A percentile compares a stretch with the other conserved stretches of the same genome.
phyloP scores from a whole-genome alignment of 805 yeast genomes.

The Blastobotrys mokoenaii region DNA sequence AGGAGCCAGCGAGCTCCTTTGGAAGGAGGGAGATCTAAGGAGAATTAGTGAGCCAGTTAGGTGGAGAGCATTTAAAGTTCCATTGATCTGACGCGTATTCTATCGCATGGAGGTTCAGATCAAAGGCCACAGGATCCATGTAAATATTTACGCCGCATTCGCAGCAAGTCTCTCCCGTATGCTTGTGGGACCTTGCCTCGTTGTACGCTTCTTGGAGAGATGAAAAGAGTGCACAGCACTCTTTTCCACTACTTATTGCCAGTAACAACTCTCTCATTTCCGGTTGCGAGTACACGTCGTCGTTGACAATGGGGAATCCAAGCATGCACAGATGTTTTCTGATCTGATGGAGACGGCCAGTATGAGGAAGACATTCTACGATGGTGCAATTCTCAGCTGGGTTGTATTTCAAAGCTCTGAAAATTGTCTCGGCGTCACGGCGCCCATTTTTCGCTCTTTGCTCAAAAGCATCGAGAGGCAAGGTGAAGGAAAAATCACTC shows the following conservation, averaged over 20 bases:
- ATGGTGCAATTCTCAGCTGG: constrained; percentile 25
- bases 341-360: constrained; percentile 94
- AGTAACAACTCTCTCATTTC: constrained; percentile 54
- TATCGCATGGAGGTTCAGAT: constrained; percentile 71
- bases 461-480: constrained; percentile 32
- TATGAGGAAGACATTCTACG: constrained; percentile 71
- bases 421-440: neutral
- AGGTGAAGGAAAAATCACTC: constrained; percentile 55
- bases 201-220: too few relatives aligned
- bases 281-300: constrained; percentile 71
- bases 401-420: neutral
- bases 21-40: too few relatives aligned
- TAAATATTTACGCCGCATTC: constrained; percentile 58
- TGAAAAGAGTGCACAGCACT: constrained; percentile 25
- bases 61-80: too few relatives aligned
- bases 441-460: neutral
- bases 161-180: constrained; percentile 42
- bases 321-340: constrained; percentile 80
- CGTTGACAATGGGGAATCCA: constrained; percentile 85
- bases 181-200: neutral
- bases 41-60: too few relatives aligned
- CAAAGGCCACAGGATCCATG: constrained; percentile 73
- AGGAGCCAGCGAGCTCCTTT: too few relatives aligned
- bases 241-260: constrained; percentile 47
- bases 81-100: too few relatives aligned